phyloP scores from a whole-genome alignment of 108 stramenopile genomes.

The Fragilaria crotonensis region DNA sequence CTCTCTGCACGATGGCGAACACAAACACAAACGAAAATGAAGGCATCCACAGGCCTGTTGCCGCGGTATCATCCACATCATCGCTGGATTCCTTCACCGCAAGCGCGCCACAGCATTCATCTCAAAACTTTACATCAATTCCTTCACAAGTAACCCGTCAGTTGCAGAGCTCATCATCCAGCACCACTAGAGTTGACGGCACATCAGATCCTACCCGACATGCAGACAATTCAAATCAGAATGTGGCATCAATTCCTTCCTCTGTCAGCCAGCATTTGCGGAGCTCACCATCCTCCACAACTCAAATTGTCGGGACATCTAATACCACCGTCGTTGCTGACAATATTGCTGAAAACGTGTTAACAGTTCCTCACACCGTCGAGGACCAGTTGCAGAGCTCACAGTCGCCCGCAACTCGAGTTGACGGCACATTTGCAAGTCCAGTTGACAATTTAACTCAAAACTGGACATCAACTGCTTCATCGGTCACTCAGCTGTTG shows the following conservation, averaged over 20 bases:
- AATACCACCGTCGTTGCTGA: no score
- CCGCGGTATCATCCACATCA: constrained; percentile 16
- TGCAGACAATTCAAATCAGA: neutral
- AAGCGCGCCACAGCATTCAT: neutral
- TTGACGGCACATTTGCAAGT: no score
- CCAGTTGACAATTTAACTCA: no score
- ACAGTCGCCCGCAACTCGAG: no score
- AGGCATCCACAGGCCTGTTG: neutral
- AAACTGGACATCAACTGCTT: no score
- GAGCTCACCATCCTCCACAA: no score
- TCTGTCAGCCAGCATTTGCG: neutral
- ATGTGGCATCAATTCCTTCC: neutral
- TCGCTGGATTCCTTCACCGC: constrained; percentile 8
- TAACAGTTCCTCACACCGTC: no score
- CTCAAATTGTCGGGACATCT: no score
- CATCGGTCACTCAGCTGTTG: no score
- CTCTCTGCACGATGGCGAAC: no score
- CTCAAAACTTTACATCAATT: neutral
- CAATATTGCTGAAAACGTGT: no score
- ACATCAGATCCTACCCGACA: neutral
- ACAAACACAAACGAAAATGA: neutral
- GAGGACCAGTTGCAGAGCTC: no score
- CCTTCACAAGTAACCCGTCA: neutral
- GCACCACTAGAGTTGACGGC: neutral
- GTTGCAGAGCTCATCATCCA: neutral